Conservation (phyloP, 352 stramenopile genomes). For the Elongisporangium prolatum region DNA sequence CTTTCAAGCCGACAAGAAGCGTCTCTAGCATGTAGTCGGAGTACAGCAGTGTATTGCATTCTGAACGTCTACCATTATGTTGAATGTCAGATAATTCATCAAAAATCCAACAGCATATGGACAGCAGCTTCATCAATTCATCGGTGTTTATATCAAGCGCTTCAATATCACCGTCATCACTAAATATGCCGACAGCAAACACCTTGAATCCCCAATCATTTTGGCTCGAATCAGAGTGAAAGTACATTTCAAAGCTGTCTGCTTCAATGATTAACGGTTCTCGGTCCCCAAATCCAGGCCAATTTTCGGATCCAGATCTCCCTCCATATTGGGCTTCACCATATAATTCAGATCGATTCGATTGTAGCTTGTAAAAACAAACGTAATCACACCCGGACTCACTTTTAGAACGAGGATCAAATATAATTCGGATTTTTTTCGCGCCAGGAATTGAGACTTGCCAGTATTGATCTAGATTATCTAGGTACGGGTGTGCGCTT, state of each 20-base stretch:
- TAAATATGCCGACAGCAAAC: constrained; percentile 63
- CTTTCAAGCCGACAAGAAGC: constrained; percentile 22
- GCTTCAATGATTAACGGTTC: constrained; percentile 67
- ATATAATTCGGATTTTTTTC: constrained; percentile 57
- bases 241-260: constrained; percentile 74
- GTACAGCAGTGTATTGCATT: constrained; percentile 11
- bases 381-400: constrained; percentile 65
- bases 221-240: constrained; percentile 75
- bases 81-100: constrained; percentile 5
- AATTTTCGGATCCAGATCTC: constrained; percentile 66
- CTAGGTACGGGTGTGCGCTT: constrained; percentile 65
- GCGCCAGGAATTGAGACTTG: constrained; percentile 62
- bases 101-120: constrained; percentile 36
- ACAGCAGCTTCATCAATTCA: constrained; percentile 20
- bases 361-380: constrained; percentile 59
- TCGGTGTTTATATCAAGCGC: constrained; percentile 1
- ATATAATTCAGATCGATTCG: constrained; percentile 35
- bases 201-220: constrained; percentile 91
- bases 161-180: constrained; percentile 12
- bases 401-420: constrained; percentile 68
- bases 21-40: constrained; percentile 29
- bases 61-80: neutral
- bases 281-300: constrained; percentile 58
- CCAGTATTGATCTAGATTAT: constrained; percentile 70
- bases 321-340: constrained; percentile 63